Evolutionary conservation across 352 stramenopile genomes (phyloP).

Genomic region (Aphanomyces astaci): DNA sequence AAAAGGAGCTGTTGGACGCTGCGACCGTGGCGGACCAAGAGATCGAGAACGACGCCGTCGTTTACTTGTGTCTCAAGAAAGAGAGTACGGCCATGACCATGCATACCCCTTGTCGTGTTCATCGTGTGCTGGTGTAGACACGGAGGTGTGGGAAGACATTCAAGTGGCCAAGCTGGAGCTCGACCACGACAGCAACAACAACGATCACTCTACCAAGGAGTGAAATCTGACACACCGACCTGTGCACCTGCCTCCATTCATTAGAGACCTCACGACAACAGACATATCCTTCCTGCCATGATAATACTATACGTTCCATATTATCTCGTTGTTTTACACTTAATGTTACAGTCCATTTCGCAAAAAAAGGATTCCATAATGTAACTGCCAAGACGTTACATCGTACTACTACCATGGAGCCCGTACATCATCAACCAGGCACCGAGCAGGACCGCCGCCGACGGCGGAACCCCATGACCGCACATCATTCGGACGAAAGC

Average conservation of each 20-base stretch:
- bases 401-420: no score
- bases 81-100: slow-evolving; percentile 39
- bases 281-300: no score
- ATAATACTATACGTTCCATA: no score
- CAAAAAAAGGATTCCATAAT: no score
- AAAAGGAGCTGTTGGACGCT: slow-evolving; percentile 68
- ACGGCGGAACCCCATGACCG: not conserved
- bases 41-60: slow-evolving; percentile 67
- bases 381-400: not conserved
- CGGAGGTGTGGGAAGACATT: slow-evolving; percentile 71
- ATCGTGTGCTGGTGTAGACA: slow-evolving; percentile 36
- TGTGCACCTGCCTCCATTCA: not conserved
- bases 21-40: slow-evolving; percentile 76
- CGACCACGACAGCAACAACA: slow-evolving; percentile 17
- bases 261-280: not conserved
- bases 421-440: no score
- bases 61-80: slow-evolving; percentile 87
- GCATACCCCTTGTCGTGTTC: not conserved
- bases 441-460: not conserved
- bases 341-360: no score
- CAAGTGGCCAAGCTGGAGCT: slow-evolving; percentile 55
- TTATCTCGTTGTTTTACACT: not conserved
- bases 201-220: not conserved
- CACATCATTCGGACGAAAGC: not conserved
- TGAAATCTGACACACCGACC: not conserved